Conservation (phyloP, 2,329 filamentous ascomycete species). For the Aspergillus aculeatinus region DNA sequence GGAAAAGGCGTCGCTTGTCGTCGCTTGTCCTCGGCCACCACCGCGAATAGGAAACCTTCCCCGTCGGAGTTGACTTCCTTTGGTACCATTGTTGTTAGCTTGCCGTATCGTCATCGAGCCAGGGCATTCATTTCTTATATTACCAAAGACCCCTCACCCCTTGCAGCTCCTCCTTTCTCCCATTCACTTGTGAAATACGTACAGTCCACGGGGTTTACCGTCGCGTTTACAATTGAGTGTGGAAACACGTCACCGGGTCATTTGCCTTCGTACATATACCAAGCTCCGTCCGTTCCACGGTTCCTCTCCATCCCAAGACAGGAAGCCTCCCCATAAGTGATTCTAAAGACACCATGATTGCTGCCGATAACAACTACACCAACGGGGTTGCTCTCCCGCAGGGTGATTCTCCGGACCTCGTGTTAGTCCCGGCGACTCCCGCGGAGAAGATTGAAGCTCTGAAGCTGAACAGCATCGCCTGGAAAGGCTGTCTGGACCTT, state of each 20-base stretch:
- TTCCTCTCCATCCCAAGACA: background rate
- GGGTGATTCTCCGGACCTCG: slow-evolving; percentile 52
- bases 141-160: background rate
- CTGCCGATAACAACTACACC: slow-evolving; percentile 27
- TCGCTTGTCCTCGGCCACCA: slow-evolving; percentile 4
- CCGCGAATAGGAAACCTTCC: slow-evolving; percentile 1
- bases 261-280: background rate
- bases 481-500: slow-evolving; percentile 56
- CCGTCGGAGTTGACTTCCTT: background rate
- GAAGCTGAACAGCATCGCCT: slow-evolving; percentile 56
- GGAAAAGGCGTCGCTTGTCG: slow-evolving; percentile 1
- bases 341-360: slow-evolving; percentile 34
- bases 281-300: background rate
- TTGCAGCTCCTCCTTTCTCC: background rate
- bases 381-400: slow-evolving; percentile 41
- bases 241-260: background rate
- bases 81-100: slow-evolving; percentile 1
- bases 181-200: background rate
- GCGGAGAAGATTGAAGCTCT: slow-evolving; percentile 55
- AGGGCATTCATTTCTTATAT: background rate
- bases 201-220: background rate
- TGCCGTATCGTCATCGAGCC: background rate
- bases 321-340: background rate
- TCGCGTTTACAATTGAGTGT: background rate
- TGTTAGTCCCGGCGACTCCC: slow-evolving; percentile 55